Base-by-base conservation (phyloP, 2,329 filamentous ascomycete species). In the Pseudodiploospora longispora region DNA sequence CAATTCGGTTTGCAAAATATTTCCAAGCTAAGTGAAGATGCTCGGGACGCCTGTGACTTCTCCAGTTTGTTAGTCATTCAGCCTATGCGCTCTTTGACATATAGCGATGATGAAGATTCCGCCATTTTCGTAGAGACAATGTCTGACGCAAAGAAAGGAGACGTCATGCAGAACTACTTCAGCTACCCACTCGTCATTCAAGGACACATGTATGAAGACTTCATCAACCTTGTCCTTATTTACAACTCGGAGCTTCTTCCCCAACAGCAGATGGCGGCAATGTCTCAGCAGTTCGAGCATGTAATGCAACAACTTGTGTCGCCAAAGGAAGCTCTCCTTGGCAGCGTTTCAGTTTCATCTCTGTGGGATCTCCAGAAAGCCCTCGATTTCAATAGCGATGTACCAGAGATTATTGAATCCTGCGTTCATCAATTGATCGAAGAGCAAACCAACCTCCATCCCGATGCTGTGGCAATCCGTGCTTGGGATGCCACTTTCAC, bases 21-120 rank as follows among this genome's bases (percentile, higher is more conserved):
- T 31, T n/a, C 37, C 12, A 44, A 44, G 30, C 9, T 46, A 30
- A 32, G 38, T 30, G 8, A 32, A 6, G 46, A 55, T 27, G 43
- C 52, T 6, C 39, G 42, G 30, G 42, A 43, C 19, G 39, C 45
- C 3, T 44, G 41, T 30, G 38, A 49, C 1, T 49, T 49, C 35
- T 42, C 38, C 6, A 47, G 41, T 35, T 39, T 49, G 28, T 37
- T 49, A 29, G 42, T 49, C 19, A 40, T 49, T 7, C 44, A 49
- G 41, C 47, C 47, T 40, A 12, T 29, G 3, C 36, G 19, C 19
- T 19, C 19, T 19, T 19, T 19, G 19, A 19, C 19, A 19, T 19
- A 19, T 19, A 19, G 19, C 19, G 19, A 19, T 19, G 19, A 19
- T 19, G 19, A 19, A 19, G 19, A 19, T 19, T 19, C 19, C 19